phyloP scores from a whole-genome alignment of 2,329 filamentous ascomycete species.

The Colletotrichum camelliae region DNA sequence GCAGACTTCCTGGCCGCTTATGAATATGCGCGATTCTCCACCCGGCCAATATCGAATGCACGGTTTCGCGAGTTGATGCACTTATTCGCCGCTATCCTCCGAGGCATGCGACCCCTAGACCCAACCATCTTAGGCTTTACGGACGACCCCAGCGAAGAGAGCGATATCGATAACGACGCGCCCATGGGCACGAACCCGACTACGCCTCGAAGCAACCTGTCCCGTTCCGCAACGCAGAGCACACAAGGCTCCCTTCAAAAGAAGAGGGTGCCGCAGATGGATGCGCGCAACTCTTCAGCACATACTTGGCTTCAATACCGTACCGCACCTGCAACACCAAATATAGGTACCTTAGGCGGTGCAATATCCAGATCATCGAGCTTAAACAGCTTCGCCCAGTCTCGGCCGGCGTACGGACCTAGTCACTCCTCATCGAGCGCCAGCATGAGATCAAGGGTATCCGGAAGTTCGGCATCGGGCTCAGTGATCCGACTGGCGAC shows the following conservation, averaged over 20 bases:
- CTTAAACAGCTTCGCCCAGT: slow-evolving; percentile 46
- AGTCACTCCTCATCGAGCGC: slow-evolving; percentile 41
- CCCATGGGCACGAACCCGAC: slow-evolving; percentile 47
- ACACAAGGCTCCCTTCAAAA: slow-evolving; percentile 31
- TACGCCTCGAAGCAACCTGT: slow-evolving; percentile 38
- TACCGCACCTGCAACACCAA: slow-evolving; percentile 59
- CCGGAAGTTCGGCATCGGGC: slow-evolving; percentile 35
- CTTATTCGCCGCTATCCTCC: slow-evolving; percentile 80
- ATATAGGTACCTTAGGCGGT: slow-evolving; percentile 43
- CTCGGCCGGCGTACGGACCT: slow-evolving; percentile 42
- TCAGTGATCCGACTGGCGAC: slow-evolving; percentile 57
- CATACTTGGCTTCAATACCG: slow-evolving; percentile 51
- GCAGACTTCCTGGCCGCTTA: slow-evolving; percentile 76
- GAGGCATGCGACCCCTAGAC: slow-evolving; percentile 73
- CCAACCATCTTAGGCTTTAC: slow-evolving; percentile 50
- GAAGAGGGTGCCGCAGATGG: slow-evolving; percentile 26
- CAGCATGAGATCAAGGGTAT: slow-evolving; percentile 43
- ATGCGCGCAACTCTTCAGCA: slow-evolving; percentile 45
- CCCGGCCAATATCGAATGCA: slow-evolving; percentile 67
- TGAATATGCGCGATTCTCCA: slow-evolving; percentile 85
- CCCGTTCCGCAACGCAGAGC: slow-evolving; percentile 33
- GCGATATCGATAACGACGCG: slow-evolving; percentile 52
- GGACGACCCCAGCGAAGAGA: slow-evolving; percentile 36
- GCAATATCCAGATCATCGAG: slow-evolving; percentile 42
- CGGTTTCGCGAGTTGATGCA: slow-evolving; percentile 84